A percentile compares a stretch with the other conserved stretches of the same genome.
These are phyloP conservation scores for Fusarium mexicanum DNA, from an alignment of 2,329 filamentous ascomycete species.

Conservation along the genomic window DNA sequence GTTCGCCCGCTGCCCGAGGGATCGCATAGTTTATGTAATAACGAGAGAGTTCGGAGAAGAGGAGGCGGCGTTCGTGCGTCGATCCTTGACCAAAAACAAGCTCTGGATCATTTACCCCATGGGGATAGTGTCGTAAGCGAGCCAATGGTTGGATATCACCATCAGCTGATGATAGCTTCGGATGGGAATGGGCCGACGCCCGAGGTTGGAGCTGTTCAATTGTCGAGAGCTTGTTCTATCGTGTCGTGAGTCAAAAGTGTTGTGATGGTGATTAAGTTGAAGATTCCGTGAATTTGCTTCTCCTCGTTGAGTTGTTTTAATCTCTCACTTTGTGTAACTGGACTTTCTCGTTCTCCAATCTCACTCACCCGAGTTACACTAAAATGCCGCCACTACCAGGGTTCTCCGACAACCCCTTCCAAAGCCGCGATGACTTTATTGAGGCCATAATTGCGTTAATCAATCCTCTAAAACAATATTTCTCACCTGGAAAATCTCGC, in stretches of 20 bases:
- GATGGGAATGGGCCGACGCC: conserved; percentile 25
- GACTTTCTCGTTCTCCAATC: neutral
- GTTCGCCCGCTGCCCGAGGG: conserved; percentile 31
- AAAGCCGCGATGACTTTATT: conserved; percentile 49
- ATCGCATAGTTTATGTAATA: conserved; percentile 1
- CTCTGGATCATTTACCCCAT: neutral
- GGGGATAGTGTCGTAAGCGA: conserved; percentile 14
- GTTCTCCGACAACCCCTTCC: conserved; percentile 54
- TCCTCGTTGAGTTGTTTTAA: neutral
- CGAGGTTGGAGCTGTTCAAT: neutral
- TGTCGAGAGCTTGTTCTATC: neutral
- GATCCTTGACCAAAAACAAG: neutral
- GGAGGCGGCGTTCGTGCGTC: neutral
- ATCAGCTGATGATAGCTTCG: conserved; percentile 12
- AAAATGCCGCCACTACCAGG: conserved; percentile 51
- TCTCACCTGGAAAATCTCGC: conserved; percentile 48
- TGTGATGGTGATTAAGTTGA: neutral
- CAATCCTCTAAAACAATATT: conserved; percentile 45
- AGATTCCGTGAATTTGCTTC: neutral
- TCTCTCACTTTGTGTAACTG: neutral
- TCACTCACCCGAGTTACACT: neutral
- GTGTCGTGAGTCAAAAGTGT: neutral
- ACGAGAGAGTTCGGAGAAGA: neutral
- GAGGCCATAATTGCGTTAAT: conserved; percentile 49
- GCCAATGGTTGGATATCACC: conserved; percentile 5